Evolutionary conservation across 1,284 basidiomycete species (phyloP), one percentile per base, ranked within the genome.

Genomic region (Marasmius tenuissimus): DNA sequence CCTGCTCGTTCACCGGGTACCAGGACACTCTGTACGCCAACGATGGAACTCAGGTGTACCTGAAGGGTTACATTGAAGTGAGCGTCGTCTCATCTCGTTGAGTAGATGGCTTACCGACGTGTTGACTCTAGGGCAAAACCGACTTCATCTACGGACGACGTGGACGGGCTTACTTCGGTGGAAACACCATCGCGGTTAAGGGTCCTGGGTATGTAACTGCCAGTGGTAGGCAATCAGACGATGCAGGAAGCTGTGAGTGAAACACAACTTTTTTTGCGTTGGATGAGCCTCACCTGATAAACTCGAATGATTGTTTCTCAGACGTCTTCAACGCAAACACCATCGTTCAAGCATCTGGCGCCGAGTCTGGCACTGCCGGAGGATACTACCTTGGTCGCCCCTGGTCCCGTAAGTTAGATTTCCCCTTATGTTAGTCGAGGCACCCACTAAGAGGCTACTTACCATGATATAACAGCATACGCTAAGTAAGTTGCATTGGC

Each of bases 31-130:
- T 57, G 40, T 60, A 6, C 12, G 18, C 53, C 12, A 40, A 40
- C 52, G 38, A 42, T 37, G 38, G 39, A 45, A 47, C 33, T 50
- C 42, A 81, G 81, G 71, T 79, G 27, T 91, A 92, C 70, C 76
- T 90, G 18, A 85, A 88, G 58, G 82, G 87, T 4, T 92, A 90
- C 91, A 77, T 77, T 4, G 75, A 76, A 60, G 88, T 87, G 40
- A 76, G 57, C 3, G 18, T 3, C 53, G 14, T 27, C 27, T 4
- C 27, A 27, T 27, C 4, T 27, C 2, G 4, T 27, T 27, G 27
- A 27, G 27, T 27, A 27, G 27, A 2, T 27, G 22, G 16, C 10
- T 39, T 1, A 10, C 37, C 57, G 38, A 35, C 10, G 27, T 61
- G 12, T 12, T 83, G 63, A 65, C 76, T 64, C 2, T 4, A 85